Conservation (phyloP, 2,329 filamentous ascomycete species). For the Botrytis galanthina region DNA sequence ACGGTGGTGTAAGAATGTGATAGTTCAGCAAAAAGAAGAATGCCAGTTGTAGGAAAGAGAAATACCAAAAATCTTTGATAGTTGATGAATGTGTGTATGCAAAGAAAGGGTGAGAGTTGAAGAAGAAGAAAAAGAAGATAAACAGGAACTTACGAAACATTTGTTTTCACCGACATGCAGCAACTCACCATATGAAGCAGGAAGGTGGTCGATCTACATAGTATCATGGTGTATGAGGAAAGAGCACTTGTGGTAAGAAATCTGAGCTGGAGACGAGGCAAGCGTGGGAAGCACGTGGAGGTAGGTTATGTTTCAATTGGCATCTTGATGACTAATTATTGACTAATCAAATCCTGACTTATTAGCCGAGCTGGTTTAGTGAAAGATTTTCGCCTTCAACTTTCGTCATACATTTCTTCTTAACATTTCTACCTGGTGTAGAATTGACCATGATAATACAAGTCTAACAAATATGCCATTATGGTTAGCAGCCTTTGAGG, state of each 20-base stretch:
- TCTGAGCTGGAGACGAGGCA: not conserved
- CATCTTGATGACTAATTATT: not conserved
- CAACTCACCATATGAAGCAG: not conserved
- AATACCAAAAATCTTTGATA: constrained; percentile 12
- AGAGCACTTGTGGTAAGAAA: not conserved
- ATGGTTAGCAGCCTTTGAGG: constrained; percentile 44
- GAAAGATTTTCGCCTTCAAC: constrained; percentile 6
- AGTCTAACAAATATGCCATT: constrained; percentile 28
- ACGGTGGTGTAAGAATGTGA: not conserved
- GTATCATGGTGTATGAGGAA: not conserved
- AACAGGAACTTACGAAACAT: not conserved
- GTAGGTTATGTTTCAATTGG: not conserved
- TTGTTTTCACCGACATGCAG: not conserved
- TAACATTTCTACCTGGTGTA: not conserved
- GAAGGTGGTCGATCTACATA: not conserved
- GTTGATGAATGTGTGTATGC: constrained; percentile 10
- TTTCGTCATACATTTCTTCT: not conserved
- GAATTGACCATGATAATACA: constrained; percentile 16
- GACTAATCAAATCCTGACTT: not conserved
- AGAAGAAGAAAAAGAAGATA: not conserved
- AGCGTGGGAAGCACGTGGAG: not conserved
- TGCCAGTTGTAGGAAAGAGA: not conserved
- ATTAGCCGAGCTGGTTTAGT: not conserved
- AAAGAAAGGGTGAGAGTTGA: not conserved
- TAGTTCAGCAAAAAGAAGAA: not conserved